Conservation (phyloP, 1,139 yeast species). For the Yamadazyma trypodendri region DNA sequence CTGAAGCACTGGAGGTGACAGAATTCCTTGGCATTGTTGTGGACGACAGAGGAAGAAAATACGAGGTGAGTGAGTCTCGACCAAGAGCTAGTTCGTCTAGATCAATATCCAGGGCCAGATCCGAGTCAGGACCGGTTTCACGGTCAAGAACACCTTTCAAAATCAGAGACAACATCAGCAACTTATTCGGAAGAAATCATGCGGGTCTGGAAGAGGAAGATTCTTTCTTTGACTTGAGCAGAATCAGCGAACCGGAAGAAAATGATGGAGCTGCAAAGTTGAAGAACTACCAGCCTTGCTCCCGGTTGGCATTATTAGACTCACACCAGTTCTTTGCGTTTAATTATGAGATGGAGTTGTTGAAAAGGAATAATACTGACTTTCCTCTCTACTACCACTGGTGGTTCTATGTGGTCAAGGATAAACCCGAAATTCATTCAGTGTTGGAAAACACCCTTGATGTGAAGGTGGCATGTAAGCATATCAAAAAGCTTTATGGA, state of each 20-base stretch:
- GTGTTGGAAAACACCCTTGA: conserved; percentile 19
- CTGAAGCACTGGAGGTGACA: not conserved
- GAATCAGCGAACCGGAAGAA: not conserved
- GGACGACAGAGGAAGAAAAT: conserved; percentile 12
- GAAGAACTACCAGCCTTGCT: conserved; percentile 13
- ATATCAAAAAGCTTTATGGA: conserved; percentile 8
- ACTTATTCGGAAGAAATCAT: conserved; percentile 15
- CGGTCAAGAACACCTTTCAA: conserved; percentile 20
- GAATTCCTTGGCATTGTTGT: not conserved
- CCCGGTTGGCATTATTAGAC: conserved; percentile 17
- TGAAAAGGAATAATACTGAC: conserved; percentile 13
- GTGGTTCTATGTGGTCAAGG: conserved; percentile 17
- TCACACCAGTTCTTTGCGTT: conserved; percentile 16
- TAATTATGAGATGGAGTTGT: conserved; percentile 11
- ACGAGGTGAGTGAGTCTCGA: conserved; percentile 6
- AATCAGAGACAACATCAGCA: conserved; percentile 20
- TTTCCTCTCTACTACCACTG: conserved; percentile 21
- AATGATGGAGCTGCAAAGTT: not conserved
- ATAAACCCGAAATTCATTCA: conserved; percentile 9
- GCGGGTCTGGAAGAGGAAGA: conserved; percentile 1
- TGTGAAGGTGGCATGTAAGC: conserved; percentile 13
- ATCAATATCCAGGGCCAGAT: too few relatives aligned
- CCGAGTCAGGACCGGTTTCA: not conserved
- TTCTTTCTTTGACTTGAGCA: not conserved
- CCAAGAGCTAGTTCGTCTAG: not conserved